Evolutionary conservation across 2,329 filamentous ascomycete genomes (phyloP), one percentile per base, ranked within the genome.

Genomic region (Microdochium nivale): DNA sequence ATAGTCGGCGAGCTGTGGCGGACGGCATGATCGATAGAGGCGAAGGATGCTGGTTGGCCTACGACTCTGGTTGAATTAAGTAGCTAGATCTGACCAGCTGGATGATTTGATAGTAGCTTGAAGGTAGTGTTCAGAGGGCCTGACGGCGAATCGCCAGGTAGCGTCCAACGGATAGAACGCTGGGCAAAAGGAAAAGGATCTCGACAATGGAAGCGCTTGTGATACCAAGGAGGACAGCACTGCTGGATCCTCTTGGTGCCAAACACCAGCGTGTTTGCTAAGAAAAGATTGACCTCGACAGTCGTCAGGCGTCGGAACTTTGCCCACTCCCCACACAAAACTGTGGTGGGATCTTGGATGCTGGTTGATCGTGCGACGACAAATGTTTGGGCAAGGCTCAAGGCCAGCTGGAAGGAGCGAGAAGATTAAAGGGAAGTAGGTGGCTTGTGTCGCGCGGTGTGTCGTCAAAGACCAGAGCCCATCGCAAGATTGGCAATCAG

Each of bases 1-100:
- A 84, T 60, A 83, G 66, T 66, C 79, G 77, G 59, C 80, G 73
- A 50, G 79, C 74, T 53, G 81, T 75, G 58, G 81, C 78, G 60
- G 80, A 83, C 67, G 80, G 79, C 81, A 84, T 84, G 56, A 69
- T 80, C 54, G 52, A 59, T 24, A 47, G 50, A 21, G 48, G 35
- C 48, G 24, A 48, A 35, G 21, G 16, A 48, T 25, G 32, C 37
- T 23, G n/a, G 19, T 46, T 23, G n/a, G 19, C 3, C 19, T 44
- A 19, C 40, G 19, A 23, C 16, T 19, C 21, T 24, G 14, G 9
- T 3, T 44, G 40, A 44, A 24, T 23, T 44, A 23, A 44, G 14
- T 16, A 44, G 16, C 40, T 24, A 19, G 19, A 44, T 44, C 19
- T 10, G 14, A 4, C 40, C 40, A 21, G 40, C 19, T 16, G 8